Evolutionary conservation across 1,284 basidiomycete genomes (phyloP).

Genomic region (Cerioporus squamosus): DNA sequence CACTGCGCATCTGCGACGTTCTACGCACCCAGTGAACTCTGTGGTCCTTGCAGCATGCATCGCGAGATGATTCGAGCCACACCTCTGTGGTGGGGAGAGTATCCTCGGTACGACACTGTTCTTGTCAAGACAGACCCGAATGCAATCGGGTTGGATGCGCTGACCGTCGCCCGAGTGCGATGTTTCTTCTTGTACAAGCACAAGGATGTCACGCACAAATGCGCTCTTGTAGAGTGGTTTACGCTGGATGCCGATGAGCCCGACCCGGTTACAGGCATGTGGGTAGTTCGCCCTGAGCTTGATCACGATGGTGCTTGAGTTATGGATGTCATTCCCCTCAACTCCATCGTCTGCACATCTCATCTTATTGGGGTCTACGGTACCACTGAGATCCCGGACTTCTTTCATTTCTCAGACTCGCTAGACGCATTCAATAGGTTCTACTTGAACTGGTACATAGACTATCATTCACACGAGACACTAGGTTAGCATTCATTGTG

Average conservation of each 20-base stretch:
- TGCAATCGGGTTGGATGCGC: neutral
- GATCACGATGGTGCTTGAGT: neutral
- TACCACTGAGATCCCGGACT: neutral
- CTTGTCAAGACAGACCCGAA: conserved; percentile 5
- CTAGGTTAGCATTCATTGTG: neutral
- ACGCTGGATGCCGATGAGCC: conserved; percentile 8
- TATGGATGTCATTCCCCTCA: conserved; percentile 7
- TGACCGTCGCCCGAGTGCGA: conserved; percentile 6
- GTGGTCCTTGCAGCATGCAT: conserved; percentile 29
- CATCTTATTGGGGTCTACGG: conserved; percentile 23
- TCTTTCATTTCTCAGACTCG: conserved; percentile 5
- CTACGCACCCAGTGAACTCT: conserved; percentile 33
- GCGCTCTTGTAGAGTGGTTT: conserved; percentile 30
- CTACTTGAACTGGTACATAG: conserved; percentile 13
- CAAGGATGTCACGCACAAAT: neutral
- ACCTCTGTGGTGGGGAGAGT: conserved; percentile 15
- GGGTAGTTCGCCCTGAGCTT: conserved; percentile 20
- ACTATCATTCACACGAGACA: conserved; percentile 12
- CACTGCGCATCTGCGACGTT: conserved; percentile 16
- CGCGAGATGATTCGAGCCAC: conserved; percentile 4
- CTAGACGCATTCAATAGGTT: conserved; percentile 11
- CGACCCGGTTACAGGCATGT: conserved; percentile 24
- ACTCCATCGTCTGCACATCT: conserved; percentile 13
- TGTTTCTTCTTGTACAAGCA: neutral
- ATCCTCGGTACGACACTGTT: conserved; percentile 16